Evolutionary conservation across 2,329 filamentous ascomycete species (phyloP).

Genomic region (Cordyceps farinosa): DNA sequence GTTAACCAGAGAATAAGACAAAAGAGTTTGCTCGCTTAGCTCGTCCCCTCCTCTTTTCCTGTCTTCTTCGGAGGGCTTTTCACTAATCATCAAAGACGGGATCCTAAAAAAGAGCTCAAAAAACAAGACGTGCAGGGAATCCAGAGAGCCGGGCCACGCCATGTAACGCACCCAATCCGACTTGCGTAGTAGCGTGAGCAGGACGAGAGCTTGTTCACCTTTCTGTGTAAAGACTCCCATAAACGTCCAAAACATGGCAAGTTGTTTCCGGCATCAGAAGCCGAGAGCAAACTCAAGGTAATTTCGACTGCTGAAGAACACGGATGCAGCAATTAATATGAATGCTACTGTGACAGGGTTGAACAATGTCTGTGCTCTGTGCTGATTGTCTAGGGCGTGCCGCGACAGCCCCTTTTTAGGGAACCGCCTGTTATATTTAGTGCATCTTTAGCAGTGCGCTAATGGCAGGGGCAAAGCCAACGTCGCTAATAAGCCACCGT

Average conservation of each 20-base stretch:
- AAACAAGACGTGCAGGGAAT: not conserved
- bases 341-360: not conserved
- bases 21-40: not conserved
- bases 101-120: conserved; percentile 17
- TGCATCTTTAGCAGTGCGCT: not conserved
- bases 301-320: not conserved
- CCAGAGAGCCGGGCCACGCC: conserved; percentile 4
- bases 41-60: not conserved
- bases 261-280: too few species aligned
- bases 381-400: not conserved
- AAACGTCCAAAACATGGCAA: not conserved
- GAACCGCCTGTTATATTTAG: not conserved
- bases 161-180: conserved; percentile 6
- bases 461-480: not conserved
- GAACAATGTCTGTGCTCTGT: not conserved
- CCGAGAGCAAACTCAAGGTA: too few species aligned
- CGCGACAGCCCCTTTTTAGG: too few species aligned
- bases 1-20: not conserved
- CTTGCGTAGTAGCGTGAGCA: not conserved
- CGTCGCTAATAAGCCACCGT: not conserved
- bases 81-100: not conserved
- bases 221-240: not conserved
- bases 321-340: not conserved
- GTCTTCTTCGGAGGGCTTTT: not conserved
- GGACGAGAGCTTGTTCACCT: not conserved